phyloP scores from a whole-genome alignment of 257 asterid genomes.

The Primulina eburnea region DNA sequence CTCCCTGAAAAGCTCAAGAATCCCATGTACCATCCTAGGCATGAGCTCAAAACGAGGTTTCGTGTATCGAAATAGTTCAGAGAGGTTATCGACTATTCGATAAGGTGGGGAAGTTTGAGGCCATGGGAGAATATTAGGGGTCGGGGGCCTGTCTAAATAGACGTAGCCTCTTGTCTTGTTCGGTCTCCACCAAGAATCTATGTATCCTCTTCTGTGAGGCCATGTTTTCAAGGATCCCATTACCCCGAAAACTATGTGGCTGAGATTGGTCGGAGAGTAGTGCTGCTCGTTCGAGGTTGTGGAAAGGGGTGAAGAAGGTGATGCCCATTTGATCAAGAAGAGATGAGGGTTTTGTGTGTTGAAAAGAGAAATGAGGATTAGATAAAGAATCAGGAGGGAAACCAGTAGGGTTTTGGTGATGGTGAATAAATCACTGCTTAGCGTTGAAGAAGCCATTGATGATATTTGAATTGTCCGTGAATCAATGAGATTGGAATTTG shows the following conservation, averaged over 20 bases:
- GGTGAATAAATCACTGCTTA: background rate
- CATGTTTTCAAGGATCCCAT: background rate
- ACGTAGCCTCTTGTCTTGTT: background rate
- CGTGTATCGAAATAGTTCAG: background rate
- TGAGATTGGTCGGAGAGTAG: background rate
- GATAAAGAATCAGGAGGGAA: background rate
- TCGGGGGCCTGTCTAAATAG: background rate
- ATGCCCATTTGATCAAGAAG: background rate
- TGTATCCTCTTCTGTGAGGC: background rate
- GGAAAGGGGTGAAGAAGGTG: background rate
- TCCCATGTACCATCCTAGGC: conserved; percentile 1
- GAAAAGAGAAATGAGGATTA: background rate
- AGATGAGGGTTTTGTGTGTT: background rate
- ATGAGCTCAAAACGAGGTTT: background rate
- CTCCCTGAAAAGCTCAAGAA: background rate
- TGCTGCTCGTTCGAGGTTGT: background rate
- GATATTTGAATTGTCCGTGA: background rate
- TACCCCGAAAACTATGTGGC: background rate
- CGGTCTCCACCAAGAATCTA: background rate
- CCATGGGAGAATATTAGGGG: background rate
- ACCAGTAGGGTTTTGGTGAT: background rate
- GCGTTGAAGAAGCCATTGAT: background rate
- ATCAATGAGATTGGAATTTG: background rate
- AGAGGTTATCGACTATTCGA: background rate
- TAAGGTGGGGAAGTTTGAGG: background rate